Percentiles rank a stretch among this genome's conserved stretches.
Conservation (phyloP, 2,329 filamentous ascomycete genomes). For the Neophaeococcomyces mojaviensis region DNA sequence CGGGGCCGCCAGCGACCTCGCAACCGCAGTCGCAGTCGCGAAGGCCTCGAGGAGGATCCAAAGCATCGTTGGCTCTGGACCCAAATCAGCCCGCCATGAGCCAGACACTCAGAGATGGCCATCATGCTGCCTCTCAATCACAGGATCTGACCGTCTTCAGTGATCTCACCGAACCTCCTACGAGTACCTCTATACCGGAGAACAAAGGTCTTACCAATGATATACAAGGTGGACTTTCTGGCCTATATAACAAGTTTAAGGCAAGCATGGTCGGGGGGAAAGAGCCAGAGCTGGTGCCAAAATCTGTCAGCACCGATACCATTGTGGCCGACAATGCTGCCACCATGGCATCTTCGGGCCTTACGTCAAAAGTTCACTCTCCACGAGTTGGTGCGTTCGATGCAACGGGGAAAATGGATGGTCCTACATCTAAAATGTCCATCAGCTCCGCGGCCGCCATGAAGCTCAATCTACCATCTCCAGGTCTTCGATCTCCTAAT, state of each 20-base stretch:
- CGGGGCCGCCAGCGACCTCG: background rate
- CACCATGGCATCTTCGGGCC: conserved; percentile 15
- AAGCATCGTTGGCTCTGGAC: conserved; percentile 44
- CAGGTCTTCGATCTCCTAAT: conserved; percentile 34
- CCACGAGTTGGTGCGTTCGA: conserved; percentile 16
- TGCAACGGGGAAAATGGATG: background rate
- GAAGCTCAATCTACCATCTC: conserved; percentile 24
- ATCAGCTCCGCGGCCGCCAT: background rate
- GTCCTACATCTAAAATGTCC: background rate
- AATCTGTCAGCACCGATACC: conserved; percentile 3
- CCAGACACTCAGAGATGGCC: conserved; percentile 76
- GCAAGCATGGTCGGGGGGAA: conserved; percentile 70
- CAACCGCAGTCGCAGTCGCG: background rate
- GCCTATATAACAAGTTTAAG: conserved; percentile 77
- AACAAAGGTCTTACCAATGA: conserved; percentile 65
- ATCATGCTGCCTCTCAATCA: conserved; percentile 78
- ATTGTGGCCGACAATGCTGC: conserved; percentile 10
- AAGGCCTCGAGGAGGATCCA: conserved; percentile 36
- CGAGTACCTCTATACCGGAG: conserved; percentile 57
- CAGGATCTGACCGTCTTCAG: conserved; percentile 86
- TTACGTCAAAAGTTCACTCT: conserved; percentile 18
- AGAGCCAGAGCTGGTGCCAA: conserved; percentile 29
- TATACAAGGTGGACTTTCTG: conserved; percentile 77
- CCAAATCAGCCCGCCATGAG: conserved; percentile 68
- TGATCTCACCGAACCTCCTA: conserved; percentile 64